Evolutionary conservation across 805 yeast species (phyloP).

Genomic region (Yarrowia sp.): DNA sequence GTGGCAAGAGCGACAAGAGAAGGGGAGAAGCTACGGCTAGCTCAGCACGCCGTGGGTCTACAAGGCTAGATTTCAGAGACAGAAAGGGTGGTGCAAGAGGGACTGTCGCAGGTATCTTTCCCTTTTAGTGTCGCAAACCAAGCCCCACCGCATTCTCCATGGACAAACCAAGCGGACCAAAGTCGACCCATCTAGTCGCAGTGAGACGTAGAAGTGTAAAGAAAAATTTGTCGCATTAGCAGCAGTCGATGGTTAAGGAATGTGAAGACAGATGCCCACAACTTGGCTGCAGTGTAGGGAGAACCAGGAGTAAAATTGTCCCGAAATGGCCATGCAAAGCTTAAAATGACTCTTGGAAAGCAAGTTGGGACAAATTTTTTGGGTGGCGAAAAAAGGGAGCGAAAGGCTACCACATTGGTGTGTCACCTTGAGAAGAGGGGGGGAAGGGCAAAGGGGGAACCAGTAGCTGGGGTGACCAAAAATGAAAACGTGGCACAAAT

Average conservation of each 20-base stretch:
- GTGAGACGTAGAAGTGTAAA: conserved; percentile 10
- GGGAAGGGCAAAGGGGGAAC: background rate
- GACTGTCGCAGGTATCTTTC: background rate
- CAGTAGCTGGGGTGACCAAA: background rate
- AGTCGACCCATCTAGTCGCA: background rate
- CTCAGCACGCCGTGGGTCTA: background rate
- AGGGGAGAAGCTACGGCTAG: conserved; percentile 9
- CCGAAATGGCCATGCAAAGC: conserved; percentile 4
- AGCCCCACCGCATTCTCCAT: too few relatives aligned
- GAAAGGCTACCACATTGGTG: background rate
- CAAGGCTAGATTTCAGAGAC: background rate
- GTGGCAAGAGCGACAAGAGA: conserved; percentile 18
- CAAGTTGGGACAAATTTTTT: background rate
- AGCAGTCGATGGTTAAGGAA: conserved; percentile 13
- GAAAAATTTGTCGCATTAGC: conserved; percentile 20
- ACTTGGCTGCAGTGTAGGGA: conserved; percentile 2
- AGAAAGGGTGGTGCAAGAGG: background rate
- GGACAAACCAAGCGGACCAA: background rate
- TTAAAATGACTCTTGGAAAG: conserved; percentile 17
- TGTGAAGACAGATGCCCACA: conserved; percentile 18
- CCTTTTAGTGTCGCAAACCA: background rate
- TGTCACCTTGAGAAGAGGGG: background rate
- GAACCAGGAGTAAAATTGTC: conserved; percentile 7
- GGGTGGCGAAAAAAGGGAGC: conserved; percentile 18
- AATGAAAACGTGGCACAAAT: background rate